A percentile compares a stretch with the other conserved stretches of the same genome.
Conservation (phyloP, 257 asterid species). For the Datura wrightii region DNA sequence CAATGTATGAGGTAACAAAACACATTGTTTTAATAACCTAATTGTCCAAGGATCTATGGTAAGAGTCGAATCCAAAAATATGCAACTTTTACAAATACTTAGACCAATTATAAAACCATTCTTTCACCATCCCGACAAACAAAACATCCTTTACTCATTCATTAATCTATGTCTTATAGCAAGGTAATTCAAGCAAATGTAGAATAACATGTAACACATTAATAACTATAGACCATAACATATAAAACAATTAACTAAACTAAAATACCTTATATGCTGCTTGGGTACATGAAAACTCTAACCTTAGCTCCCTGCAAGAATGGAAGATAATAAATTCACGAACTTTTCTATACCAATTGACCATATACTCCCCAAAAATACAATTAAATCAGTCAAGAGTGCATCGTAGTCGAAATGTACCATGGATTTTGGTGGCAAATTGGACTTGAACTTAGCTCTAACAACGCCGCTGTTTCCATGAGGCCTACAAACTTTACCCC, state of each 20-base stretch:
- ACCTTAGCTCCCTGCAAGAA: slow-evolving; percentile 42
- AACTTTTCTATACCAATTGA: not conserved
- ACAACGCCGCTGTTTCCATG: slow-evolving; percentile 52
- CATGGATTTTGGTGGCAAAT: slow-evolving; percentile 31
- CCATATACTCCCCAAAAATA: not conserved
- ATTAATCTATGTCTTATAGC: slow-evolving; percentile 6
- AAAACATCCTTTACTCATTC: not conserved
- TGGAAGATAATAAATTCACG: not conserved
- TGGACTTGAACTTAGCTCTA: slow-evolving; percentile 34
- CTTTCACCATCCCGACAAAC: not conserved
- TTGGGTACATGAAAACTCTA: slow-evolving; percentile 37
- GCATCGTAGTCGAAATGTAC: slow-evolving; percentile 1
- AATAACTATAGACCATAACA: not conserved
- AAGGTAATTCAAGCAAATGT: not conserved
- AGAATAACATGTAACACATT: not conserved
- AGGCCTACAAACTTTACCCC: slow-evolving; percentile 83
- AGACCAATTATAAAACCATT: not conserved
- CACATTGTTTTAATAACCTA: not conserved
- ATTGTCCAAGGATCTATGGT: not conserved
- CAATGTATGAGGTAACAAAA: not conserved
- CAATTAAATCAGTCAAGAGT: not conserved
- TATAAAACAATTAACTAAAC: not conserved
- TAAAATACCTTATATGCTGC: slow-evolving; percentile 57
- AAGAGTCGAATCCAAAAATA: not conserved
- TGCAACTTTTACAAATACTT: not conserved